Evolutionary conservation across 768 basidiomycete genomes (phyloP).

Genomic region (Hygrocybe punicea): DNA sequence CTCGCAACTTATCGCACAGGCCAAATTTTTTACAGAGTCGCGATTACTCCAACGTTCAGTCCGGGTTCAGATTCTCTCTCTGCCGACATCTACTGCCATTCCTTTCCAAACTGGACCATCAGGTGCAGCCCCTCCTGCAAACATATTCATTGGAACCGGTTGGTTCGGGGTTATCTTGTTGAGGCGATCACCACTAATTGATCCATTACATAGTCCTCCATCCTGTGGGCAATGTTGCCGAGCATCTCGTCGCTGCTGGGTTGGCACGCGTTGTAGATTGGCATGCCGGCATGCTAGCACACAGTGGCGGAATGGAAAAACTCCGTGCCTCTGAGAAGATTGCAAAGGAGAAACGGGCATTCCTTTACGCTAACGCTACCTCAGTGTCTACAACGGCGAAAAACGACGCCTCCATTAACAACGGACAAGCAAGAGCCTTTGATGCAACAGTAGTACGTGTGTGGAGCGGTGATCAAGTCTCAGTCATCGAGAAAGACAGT

Average conservation of each 20-base stretch:
- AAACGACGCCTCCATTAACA: slow-evolving; percentile 42
- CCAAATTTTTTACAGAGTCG: slow-evolving; percentile 90
- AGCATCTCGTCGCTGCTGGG: slow-evolving; percentile 78
- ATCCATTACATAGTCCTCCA: slow-evolving; percentile 59
- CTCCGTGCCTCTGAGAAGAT: slow-evolving; percentile 78
- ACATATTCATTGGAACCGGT: slow-evolving; percentile 88
- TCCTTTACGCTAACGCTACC: slow-evolving; percentile 62
- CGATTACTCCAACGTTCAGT: slow-evolving; percentile 78
- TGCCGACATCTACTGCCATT: slow-evolving; percentile 74
- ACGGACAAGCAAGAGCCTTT: slow-evolving; percentile 53
- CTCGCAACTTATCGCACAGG: slow-evolving; percentile 44
- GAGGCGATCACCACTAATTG: neutral
- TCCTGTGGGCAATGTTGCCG: slow-evolving; percentile 92
- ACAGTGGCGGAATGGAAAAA: slow-evolving; percentile 79
- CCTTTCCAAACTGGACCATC: slow-evolving; percentile 68
- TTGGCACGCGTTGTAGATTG: slow-evolving; percentile 92
- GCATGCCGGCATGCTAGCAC: slow-evolving; percentile 94
- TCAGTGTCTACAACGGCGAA: slow-evolving; percentile 42
- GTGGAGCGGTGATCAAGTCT: slow-evolving; percentile 91
- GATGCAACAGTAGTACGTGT: slow-evolving; percentile 82
- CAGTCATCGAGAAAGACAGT: slow-evolving; percentile 68
- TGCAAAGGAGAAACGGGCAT: slow-evolving; percentile 72
- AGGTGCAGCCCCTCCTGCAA: slow-evolving; percentile 57
- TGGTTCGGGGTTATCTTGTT: slow-evolving; percentile 21
- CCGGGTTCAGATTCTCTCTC: slow-evolving; percentile 71